Percentiles rank a stretch among this genome's conserved stretches.
Evolutionary conservation across 2,329 filamentous ascomycete species (phyloP).

Genomic region (Zelopaecilomyces penicillatus): DNA sequence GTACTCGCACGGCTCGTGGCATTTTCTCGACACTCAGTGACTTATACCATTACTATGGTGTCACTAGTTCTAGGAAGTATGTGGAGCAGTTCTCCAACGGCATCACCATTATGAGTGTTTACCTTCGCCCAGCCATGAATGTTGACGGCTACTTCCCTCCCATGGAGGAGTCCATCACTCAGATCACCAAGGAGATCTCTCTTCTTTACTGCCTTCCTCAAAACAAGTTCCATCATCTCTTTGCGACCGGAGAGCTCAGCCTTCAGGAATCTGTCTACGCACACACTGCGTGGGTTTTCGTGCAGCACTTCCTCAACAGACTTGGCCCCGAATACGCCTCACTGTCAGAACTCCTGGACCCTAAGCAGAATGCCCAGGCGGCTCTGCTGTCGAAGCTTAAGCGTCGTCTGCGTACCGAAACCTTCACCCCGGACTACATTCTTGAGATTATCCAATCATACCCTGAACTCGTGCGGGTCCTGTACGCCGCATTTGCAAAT

Average conservation of each 20-base stretch:
- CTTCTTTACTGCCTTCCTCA: constrained; percentile 95
- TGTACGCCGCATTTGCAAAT: constrained; percentile 88
- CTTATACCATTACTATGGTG: constrained; percentile 96
- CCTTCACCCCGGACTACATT: constrained; percentile 97
- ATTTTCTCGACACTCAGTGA: constrained; percentile 93
- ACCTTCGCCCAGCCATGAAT: constrained; percentile 66
- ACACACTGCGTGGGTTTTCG: constrained; percentile 95
- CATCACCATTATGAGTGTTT: constrained; percentile 93
- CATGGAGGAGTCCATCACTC: constrained; percentile 90
- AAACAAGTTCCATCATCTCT: constrained; percentile 89
- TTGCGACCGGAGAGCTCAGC: constrained; percentile 77
- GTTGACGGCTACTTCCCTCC: constrained; percentile 57
- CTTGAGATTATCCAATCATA: constrained; percentile 92
- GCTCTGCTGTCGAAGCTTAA: constrained; percentile 90
- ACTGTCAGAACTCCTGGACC: constrained; percentile 70
- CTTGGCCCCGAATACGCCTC: constrained; percentile 88
- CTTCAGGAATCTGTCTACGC: constrained; percentile 96
- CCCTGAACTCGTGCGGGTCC: constrained; percentile 72
- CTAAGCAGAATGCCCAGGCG: constrained; percentile 73
- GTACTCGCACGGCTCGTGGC: constrained; percentile 82
- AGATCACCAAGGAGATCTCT: constrained; percentile 98
- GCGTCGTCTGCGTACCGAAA: constrained; percentile 88
- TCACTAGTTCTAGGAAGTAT: constrained; percentile 94
- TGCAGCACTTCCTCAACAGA: constrained; percentile 95
- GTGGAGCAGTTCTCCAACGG: constrained; percentile 98